Percentiles rank a stretch among this genome's conserved stretches.
These are phyloP conservation scores for Mycogone perniciosa DNA, from an alignment of 2,329 filamentous ascomycete species.

Conservation along the genomic window DNA sequence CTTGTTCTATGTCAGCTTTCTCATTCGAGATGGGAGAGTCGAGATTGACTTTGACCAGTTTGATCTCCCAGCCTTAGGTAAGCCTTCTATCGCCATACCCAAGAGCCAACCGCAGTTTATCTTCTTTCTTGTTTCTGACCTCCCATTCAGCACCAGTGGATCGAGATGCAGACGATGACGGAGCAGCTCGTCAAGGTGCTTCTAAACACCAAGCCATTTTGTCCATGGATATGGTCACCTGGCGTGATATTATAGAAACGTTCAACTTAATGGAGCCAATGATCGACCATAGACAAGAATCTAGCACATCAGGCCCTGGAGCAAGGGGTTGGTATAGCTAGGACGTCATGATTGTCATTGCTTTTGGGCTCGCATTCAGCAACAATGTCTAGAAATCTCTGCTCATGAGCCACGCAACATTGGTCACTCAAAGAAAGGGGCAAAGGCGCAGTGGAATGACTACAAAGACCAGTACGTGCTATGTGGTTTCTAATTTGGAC, in stretches of 20 bases:
- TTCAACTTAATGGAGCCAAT: constrained; percentile 74
- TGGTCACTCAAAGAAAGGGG: too few relatives aligned
- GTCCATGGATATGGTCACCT: constrained; percentile 77
- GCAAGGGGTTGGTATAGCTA: constrained; percentile 61
- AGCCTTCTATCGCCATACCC: constrained; percentile 32
- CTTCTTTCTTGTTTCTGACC: constrained; percentile 15
- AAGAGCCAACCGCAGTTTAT: not conserved
- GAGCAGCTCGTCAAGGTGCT: constrained; percentile 42
- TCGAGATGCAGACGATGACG: constrained; percentile 41
- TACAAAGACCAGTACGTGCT: too few relatives aligned
- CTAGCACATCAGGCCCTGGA: constrained; percentile 44
- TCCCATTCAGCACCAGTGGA: constrained; percentile 28
- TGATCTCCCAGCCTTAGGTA: constrained; percentile 73
- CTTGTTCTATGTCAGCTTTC: constrained; percentile 90
- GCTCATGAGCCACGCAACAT: not conserved
- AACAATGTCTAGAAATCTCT: not conserved
- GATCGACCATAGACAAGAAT: constrained; percentile 73
- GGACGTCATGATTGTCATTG: constrained; percentile 3
- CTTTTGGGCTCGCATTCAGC: not conserved
- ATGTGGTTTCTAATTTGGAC: too few relatives aligned
- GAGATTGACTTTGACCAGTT: constrained; percentile 67
- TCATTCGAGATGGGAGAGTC: constrained; percentile 79
- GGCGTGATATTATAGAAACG: constrained; percentile 68
- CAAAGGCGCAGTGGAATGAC: too few relatives aligned
- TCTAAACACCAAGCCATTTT: constrained; percentile 81